A percentile compares a stretch with the other conserved stretches of the same genome.
phyloP scores from a whole-genome alignment of 148 eudicot species.

The Bassia scoparia region DNA sequence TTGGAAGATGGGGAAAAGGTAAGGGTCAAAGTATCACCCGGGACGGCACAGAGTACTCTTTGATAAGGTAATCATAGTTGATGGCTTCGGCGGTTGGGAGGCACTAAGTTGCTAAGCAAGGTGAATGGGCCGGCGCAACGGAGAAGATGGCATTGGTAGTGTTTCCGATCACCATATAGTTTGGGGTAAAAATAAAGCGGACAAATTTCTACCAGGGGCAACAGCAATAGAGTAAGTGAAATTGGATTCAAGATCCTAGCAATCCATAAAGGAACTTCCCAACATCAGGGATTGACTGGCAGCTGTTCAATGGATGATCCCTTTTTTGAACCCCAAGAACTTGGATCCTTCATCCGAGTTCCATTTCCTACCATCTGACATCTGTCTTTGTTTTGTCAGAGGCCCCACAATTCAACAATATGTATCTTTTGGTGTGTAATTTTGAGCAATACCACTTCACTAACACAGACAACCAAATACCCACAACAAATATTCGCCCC shows the following conservation, averaged over 20 bases:
- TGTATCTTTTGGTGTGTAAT: conserved; percentile 61
- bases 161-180: conserved; percentile 42
- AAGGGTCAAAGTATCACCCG: conserved; percentile 37
- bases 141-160: conserved; percentile 58
- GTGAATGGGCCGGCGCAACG: conserved; percentile 52
- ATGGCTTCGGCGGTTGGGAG: conserved; percentile 58
- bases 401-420: conserved; percentile 69
- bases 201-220: conserved; percentile 71
- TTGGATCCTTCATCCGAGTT: conserved; percentile 55
- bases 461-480: conserved; percentile 25
- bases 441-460: conserved; percentile 32
- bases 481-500: conserved; percentile 37
- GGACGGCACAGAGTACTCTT: conserved; percentile 64
- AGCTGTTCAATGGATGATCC: conserved; percentile 47
- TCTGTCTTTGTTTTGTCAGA: conserved; percentile 40
- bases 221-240: conserved; percentile 76
- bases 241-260: conserved; percentile 59
- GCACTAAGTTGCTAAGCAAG: conserved; percentile 85
- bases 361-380: conserved; percentile 68
- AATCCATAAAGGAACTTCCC: conserved; percentile 71
- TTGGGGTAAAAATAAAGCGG: conserved; percentile 76
- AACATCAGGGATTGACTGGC: conserved; percentile 51
- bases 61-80: conserved; percentile 51
- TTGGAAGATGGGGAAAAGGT: conserved; percentile 64
- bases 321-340: conserved; percentile 36